These are phyloP conservation scores for Tolypocladium endophyticum DNA, from an alignment of 2,329 filamentous ascomycete genomes.

Conservation along the genomic window DNA sequence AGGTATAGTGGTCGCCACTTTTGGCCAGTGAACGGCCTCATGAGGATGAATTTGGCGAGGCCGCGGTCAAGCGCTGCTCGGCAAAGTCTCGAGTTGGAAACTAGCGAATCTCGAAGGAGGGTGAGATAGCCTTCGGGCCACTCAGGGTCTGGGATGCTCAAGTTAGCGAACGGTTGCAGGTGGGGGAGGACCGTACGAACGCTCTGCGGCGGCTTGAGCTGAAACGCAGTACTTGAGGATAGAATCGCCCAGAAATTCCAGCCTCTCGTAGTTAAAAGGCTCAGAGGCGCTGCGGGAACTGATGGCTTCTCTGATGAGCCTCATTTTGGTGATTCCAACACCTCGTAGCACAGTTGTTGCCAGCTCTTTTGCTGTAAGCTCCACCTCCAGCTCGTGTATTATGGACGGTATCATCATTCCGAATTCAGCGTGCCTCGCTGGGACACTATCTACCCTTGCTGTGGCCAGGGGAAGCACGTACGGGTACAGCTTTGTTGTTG, in stretches of 20 bases:
- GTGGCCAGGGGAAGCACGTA: constrained; percentile 32
- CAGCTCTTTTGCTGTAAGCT: constrained; percentile 52
- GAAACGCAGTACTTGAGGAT: constrained; percentile 67
- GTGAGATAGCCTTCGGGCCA: constrained; percentile 74
- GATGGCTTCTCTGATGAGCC: constrained; percentile 57
- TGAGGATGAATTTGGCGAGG: constrained; percentile 64
- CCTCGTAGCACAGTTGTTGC: constrained; percentile 20
- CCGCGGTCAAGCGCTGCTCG: constrained; percentile 51
- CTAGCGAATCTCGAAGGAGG: constrained; percentile 53
- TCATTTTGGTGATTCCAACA: constrained; percentile 41
- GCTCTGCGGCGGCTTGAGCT: constrained; percentile 47
- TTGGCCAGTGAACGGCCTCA: constrained; percentile 51
- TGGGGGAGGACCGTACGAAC: constrained; percentile 25
- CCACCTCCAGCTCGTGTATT: constrained; percentile 55
- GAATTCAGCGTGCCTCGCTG: constrained; percentile 33
- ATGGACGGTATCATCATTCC: constrained; percentile 63
- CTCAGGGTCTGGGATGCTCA: constrained; percentile 36
- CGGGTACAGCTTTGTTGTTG: constrained; percentile 30
- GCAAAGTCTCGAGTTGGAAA: constrained; percentile 67
- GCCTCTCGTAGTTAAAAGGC: constrained; percentile 61
- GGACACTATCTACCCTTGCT: constrained; percentile 40
- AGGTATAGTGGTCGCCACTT: constrained; percentile 64
- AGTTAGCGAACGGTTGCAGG: constrained; percentile 5
- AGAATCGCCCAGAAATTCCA: constrained; percentile 82
- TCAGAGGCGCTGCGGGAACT: constrained; percentile 52